These are phyloP conservation scores for Pichia sp. DNA, from an alignment of 1,139 yeast genomes.

Conservation along the genomic window DNA sequence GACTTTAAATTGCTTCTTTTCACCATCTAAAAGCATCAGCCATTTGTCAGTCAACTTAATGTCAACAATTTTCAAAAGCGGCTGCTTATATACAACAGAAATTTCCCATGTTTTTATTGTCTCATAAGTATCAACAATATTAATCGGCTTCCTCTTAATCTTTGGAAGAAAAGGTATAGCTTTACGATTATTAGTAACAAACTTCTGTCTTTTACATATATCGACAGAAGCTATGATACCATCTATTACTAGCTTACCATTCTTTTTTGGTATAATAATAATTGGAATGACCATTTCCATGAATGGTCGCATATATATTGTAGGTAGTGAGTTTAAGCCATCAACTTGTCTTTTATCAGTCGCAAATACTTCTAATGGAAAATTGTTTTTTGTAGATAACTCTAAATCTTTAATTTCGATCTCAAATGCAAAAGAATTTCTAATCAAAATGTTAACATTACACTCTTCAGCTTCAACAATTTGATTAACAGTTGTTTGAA, in stretches of 20 bases:
- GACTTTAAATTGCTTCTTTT: conserved; percentile 45
- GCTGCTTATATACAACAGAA: conserved; percentile 60
- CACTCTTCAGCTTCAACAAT: conserved; percentile 52
- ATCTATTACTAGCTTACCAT: conserved; percentile 37
- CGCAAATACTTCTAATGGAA: conserved; percentile 11
- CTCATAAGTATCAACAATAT: background rate
- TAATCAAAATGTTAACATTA: conserved; percentile 50
- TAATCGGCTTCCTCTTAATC: background rate
- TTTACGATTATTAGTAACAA: conserved; percentile 25
- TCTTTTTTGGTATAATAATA: conserved; percentile 37
- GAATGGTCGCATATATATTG: conserved; percentile 29
- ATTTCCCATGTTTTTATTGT: conserved; percentile 10
- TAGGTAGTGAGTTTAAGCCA: background rate
- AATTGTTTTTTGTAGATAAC: conserved; percentile 33
- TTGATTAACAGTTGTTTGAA: conserved; percentile 29
- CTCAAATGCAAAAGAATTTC: conserved; percentile 79
- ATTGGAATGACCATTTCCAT: conserved; percentile 36
- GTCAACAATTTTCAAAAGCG: conserved; percentile 48
- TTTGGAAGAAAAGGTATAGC: conserved; percentile 5
- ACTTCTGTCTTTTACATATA: conserved; percentile 36
- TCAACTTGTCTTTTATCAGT: conserved; percentile 4
- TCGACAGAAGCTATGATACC: conserved; percentile 43
- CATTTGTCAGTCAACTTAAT: conserved; percentile 57
- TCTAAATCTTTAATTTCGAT: conserved; percentile 52
- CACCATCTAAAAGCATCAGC: conserved; percentile 80